Base-by-base conservation (phyloP, 306 rosid genomes). In the Carpinus viminea region DNA sequence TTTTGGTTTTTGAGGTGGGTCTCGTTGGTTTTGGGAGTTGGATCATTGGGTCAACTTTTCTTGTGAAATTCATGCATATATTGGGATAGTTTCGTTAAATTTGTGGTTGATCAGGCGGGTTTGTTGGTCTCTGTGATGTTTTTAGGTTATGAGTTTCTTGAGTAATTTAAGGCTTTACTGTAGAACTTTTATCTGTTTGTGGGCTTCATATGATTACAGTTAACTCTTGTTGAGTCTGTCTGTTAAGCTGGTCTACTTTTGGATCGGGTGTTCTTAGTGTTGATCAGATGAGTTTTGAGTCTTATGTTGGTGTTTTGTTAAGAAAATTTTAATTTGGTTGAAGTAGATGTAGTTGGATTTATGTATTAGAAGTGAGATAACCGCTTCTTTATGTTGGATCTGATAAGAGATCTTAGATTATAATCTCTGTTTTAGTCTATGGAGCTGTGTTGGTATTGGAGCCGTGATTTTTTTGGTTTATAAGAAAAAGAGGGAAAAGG, bases 351-450 rank as follows among this genome's bases (percentile, higher is more conserved):
- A 17, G 18, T 36, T 78, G 36, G 11, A 73, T 50, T 6, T 34
- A 51, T 50, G 64, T 55, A 18, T 57, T 65, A 64, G 77, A 68
- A 4, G 41, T 60, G 31, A 17, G 9, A 57, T 45, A 8, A 56
- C 26, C 21, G 62, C 6, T 21, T 50, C 0, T 68, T 72, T 12
- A 16, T 76, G 75, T 15, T 26, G 69, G 81, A 85, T 86, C 82
- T 81, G 86, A 48, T 73, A 16, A 56, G 76, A 24, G 15, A 55
- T 55, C 38, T 48, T 59, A 51, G 28, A 68, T 11, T 66, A 46
- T 26, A 55, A 54, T 60, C 68, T 75, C 20, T 57, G 13, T 36
- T 76, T 48, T 79, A 21, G 20, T 65, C 64, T 51, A 45, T 73
- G 10, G 18, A 12, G 71, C 41, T 38, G 3, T 38, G 21, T 41